Evolutionary conservation across 2,329 filamentous ascomycete species (phyloP).

Genomic region (Cryphonectria radicalis): DNA sequence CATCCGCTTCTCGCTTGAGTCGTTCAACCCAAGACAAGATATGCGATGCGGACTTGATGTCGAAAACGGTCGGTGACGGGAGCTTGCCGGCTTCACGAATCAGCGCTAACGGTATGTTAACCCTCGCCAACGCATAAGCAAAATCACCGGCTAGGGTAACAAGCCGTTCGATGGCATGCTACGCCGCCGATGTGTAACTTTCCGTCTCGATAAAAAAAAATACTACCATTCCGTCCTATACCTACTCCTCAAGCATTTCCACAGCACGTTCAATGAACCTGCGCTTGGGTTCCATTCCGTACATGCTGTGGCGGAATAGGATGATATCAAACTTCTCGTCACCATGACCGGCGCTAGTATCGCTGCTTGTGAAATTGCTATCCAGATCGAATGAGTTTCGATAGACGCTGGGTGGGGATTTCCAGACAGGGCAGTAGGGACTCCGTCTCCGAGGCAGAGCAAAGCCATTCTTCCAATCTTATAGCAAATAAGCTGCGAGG

Average conservation of each 20-base stretch:
- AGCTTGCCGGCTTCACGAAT: conserved; percentile 63
- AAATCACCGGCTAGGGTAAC: conserved; percentile 59
- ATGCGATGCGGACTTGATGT: conserved; percentile 53
- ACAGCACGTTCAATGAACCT: conserved; percentile 51
- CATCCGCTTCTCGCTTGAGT: conserved; percentile 55
- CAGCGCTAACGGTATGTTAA: conserved; percentile 50
- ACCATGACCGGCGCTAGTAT: conserved; percentile 26
- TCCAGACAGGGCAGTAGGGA: conserved; percentile 48
- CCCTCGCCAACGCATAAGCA: conserved; percentile 51
- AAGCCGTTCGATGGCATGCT: conserved; percentile 50
- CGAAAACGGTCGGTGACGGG: conserved; percentile 58
- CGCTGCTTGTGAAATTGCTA: conserved; percentile 29
- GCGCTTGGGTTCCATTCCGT: conserved; percentile 58
- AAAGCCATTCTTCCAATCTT: conserved; percentile 49
- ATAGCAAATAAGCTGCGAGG: conserved; percentile 52
- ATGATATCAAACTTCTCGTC: conserved; percentile 56
- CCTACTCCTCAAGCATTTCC: conserved; percentile 47
- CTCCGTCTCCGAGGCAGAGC: conserved; percentile 33
- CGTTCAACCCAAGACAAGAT: conserved; percentile 50
- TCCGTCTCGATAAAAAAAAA: conserved; percentile 60
- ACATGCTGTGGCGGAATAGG: conserved; percentile 68
- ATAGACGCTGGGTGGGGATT: conserved; percentile 43
- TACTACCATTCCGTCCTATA: conserved; percentile 49
- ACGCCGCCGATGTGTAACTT: conserved; percentile 51
- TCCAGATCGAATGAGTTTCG: conserved; percentile 44